Base-by-base conservation (phyloP, 1,139 yeast species). In the Hyphopichia wangnamkhiaoensis region DNA sequence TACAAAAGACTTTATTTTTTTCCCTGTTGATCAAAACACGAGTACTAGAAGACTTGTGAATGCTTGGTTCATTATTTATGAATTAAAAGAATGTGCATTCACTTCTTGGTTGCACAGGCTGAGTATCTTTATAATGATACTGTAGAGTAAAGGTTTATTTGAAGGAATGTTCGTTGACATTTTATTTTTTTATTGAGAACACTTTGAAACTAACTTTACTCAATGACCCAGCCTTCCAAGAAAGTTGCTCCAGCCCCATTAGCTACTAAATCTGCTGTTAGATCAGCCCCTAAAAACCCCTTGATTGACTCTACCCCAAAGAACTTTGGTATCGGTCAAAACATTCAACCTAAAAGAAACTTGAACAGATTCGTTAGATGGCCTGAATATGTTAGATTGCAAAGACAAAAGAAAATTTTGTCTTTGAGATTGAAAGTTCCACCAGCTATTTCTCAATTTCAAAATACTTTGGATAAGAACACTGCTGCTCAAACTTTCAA, bases 341-440 rank as follows among this genome's bases (percentile, higher is more conserved):
- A 59, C 37, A 48, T 69, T 45, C 74, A 68, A 53, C 74, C 72
- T 50, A 67, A 67, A 63, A 65, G 71, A 61, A 64, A 68, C 67
- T 65, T 89, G 65, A 74, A 91, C 51, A 86, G 96, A 74, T 89
- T 84, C 69, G 96, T 89, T 66, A 90, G 84, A 75, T 90, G 96
- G 96, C 96, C 96, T 67, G 94, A 85, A 75, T 90, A 90, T 72
- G 95, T 91, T 59, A 89, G 95, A 79, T 79, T 68, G 51, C 67
- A 62, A 57, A 89, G 98, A 82, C 98, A 93, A 80, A 91, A 84
- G 87, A 91, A 91, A 81, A 86, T 91, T 65, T 81, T 91, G 71
- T 79, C 85, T 60, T 71, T 90, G 73, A 90, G 98, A 84, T 83
- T 91, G 68, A 91, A 91, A 85, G 98, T 91, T 65, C 98, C 98